Conservation (phyloP, 1,284 basidiomycete species). For the Cryptococcus hybrid region DNA sequence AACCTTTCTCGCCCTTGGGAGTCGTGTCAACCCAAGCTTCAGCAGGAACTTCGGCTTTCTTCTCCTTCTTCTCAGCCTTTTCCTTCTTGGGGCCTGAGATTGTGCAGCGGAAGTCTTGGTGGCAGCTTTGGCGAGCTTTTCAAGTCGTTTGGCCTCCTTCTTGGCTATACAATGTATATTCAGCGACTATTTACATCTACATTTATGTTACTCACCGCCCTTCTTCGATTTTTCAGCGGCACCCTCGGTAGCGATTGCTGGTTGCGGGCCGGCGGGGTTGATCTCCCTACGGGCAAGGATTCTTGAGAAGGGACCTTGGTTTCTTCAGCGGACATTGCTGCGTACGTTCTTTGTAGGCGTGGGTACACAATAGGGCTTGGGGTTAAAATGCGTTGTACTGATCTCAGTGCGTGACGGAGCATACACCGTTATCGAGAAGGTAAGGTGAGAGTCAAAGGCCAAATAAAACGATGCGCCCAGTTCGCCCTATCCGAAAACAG, state of each 20-base stretch:
- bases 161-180: slow-evolving; percentile 37
- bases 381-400: background rate
- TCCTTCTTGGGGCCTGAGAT: slow-evolving; percentile 60
- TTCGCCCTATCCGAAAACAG: background rate
- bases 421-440: slow-evolving; percentile 8
- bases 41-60: slow-evolving; percentile 59
- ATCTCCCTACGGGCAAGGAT: slow-evolving; percentile 29
- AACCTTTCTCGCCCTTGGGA: slow-evolving; percentile 82
- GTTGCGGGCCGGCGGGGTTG: slow-evolving; percentile 16
- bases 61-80: slow-evolving; percentile 61
- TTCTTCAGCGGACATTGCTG: slow-evolving; percentile 11
- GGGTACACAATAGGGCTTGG: background rate
- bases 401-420: slow-evolving; percentile 4
- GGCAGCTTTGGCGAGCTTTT: slow-evolving; percentile 62
- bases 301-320: slow-evolving; percentile 13
- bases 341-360: background rate
- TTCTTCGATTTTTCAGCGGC: slow-evolving; percentile 31
- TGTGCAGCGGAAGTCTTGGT: slow-evolving; percentile 56
- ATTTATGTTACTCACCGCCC: slow-evolving; percentile 28
- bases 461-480: background rate
- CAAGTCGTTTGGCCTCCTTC: slow-evolving; percentile 68
- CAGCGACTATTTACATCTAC: background rate
- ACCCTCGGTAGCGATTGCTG: slow-evolving; percentile 17
- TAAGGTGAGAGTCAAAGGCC: background rate
- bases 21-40: slow-evolving; percentile 77